Evolutionary conservation across 2,329 filamentous ascomycete genomes (phyloP), one percentile per base, ranked within the genome.

Genomic region (Xylaria sp.): DNA sequence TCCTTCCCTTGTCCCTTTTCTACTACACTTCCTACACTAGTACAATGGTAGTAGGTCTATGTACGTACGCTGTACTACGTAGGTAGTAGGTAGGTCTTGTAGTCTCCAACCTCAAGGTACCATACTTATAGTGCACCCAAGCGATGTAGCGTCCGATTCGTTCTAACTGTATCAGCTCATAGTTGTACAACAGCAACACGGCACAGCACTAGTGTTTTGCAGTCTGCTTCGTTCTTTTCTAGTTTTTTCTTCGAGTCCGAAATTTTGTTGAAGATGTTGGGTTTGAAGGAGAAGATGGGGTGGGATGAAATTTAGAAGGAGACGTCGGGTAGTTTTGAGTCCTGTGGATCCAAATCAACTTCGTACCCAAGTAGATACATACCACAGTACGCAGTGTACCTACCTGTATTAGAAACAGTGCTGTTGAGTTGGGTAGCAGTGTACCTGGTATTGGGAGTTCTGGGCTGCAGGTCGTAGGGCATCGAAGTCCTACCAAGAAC

Each of bases 351-450:
- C 15, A 15, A 51, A 33, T 11, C 17, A 10, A 42, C 36, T 51
- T 60, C 36, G 44, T 56, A n/a, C n/a, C n/a, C n/a, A n/a, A 49
- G 42, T n/a, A 44, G 42, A n/a, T n/a, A n/a, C n/a, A n/a, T n/a
- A n/a, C n/a, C n/a, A n/a, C n/a, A n/a, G n/a, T n/a, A n/a, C n/a
- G n/a, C n/a, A n/a, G n/a, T n/a, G n/a, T n/a, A n/a, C n/a, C n/a
- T n/a, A n/a, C n/a, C n/a, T n/a, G 20, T 22, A 11, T 25, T 45
- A 22, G 42, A 36, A 60, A 50, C 58, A 51, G 44, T 44, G 50
- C 58, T 50, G 51, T 50, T 63, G 31, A 65, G 47, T 68, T 55
- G 68, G 68, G 68, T 68, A 68, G 68, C 68, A 69, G 68, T 65
- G 65, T 62, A n/a, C n/a, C n/a, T n/a, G n/a, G n/a, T n/a, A 65